Base-by-base conservation (phyloP, 495 filamentous ascomycete species). In the Hyaloscypha hepaticicola region DNA sequence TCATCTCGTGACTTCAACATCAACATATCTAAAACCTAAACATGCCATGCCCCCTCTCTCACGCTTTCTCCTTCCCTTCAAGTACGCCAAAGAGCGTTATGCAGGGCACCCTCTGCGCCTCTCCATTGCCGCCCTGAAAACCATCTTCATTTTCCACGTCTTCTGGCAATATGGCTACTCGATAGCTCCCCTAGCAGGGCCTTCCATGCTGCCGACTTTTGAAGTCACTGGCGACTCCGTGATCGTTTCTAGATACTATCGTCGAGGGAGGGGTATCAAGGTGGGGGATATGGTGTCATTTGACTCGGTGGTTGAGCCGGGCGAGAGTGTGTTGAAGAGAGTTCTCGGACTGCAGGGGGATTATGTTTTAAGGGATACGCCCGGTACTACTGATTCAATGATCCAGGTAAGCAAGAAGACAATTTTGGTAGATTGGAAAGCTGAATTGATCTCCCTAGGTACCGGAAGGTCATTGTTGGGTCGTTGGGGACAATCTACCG, bases 301-400 rank as follows among this genome's bases (percentile, higher is more conserved):
- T 75, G 77, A 82, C 26, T 90, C 92, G 70, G 93, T 94, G 12
- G 78, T 85, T 38, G 85, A 88, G 48, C 72, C 80, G 55, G 82
- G 82, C n/a, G 79, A 82, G 27, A 74, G 84, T 55, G 90, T 81
- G 16, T 78, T 89, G 11, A 99, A 99, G 80, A 79, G 95, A 63
- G 87, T 98, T 24, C 68, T 97, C 28, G 95, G 93, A 2, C 77
- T 97, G 83, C 86, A 86, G 14, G 95, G 95, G 16, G 95, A 99
- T 77, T 97, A 95, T 77, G 92, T 97, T 33, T 77, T 90, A 65
- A 78, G 83, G 64, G 85, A 92, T 75, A 82, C 84, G 34, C 85
- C 86, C 72, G 81, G 67, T 70, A 68, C 64, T 3, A 67, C 66
- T 11, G 75, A 80, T 64, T 79, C 77, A 67, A 96, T 97, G 91